Evolutionary conservation across 495 filamentous ascomycete species (phyloP).

Genomic region (Xylaria cubensis): DNA sequence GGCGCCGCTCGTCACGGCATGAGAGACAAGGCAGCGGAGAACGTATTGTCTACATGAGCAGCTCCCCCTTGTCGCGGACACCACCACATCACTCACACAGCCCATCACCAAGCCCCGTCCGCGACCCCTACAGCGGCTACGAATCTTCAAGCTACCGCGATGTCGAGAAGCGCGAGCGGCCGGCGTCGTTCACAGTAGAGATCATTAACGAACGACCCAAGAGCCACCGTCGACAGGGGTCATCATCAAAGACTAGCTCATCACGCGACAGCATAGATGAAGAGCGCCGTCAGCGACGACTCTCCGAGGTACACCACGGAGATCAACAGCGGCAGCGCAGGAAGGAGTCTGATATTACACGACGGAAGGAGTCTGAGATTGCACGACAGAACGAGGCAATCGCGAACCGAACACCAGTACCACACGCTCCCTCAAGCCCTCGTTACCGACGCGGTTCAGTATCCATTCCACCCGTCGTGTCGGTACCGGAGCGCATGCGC

Average conservation of each 20-base stretch:
- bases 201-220: conserved; percentile 34
- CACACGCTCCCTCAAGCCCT: conserved; percentile 16
- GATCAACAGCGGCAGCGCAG: conserved; percentile 41
- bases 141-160: conserved; percentile 33
- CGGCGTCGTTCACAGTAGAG: conserved; percentile 35
- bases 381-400: conserved; percentile 42
- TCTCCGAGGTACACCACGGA: conserved; percentile 34
- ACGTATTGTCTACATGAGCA: conserved; percentile 34
- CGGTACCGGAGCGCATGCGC: conserved; percentile 33
- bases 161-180: conserved; percentile 29
- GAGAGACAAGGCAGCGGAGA: conserved; percentile 36
- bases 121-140: conserved; percentile 30
- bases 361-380: conserved; percentile 48
- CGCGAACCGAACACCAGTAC: conserved; percentile 35
- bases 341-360: conserved; percentile 46
- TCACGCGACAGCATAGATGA: conserved; percentile 36
- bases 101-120: conserved; percentile 29
- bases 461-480: conserved; percentile 27
- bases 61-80: conserved; percentile 29
- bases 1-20: conserved; percentile 34
- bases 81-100: conserved; percentile 32
- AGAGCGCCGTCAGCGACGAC: conserved; percentile 34
- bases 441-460: conserved; percentile 42
- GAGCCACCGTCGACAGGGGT: conserved; percentile 35
- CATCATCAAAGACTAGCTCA: conserved; percentile 40